These are phyloP conservation scores for Botrytis fabae DNA, from an alignment of 2,329 filamentous ascomycete genomes.

Conservation along the genomic window DNA sequence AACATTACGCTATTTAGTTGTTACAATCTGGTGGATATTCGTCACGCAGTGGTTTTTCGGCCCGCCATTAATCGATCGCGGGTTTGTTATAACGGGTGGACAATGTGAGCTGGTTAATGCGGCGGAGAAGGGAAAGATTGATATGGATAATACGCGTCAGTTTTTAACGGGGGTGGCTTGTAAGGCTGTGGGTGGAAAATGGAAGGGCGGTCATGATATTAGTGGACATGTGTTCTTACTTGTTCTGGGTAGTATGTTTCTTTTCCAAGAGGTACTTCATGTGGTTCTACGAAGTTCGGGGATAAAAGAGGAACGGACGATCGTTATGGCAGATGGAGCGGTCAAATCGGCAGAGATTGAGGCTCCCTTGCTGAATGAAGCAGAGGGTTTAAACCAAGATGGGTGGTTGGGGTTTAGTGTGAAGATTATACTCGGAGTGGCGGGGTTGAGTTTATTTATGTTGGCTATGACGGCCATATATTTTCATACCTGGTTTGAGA, in stretches of 20 bases:
- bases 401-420: constrained; percentile 48
- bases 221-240: constrained; percentile 94
- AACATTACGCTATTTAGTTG: constrained; percentile 64
- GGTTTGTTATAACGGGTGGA: constrained; percentile 86
- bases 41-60: constrained; percentile 98
- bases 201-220: constrained; percentile 95
- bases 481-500: constrained; percentile 99
- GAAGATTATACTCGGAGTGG: constrained; percentile 62
- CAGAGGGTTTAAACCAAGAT: constrained; percentile 24
- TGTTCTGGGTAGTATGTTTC: constrained; percentile 77
- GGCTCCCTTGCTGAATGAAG: constrained; percentile 28
- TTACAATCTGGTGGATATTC: constrained; percentile 78
- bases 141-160: constrained; percentile 49
- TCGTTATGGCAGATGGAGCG: constrained; percentile 67
- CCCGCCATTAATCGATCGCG: constrained; percentile 82
- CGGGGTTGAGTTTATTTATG: constrained; percentile 86
- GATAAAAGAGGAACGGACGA: constrained; percentile 59
- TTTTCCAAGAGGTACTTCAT: constrained; percentile 77
- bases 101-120: constrained; percentile 66
- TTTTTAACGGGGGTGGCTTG: constrained; percentile 76
- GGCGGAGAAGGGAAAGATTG: constrained; percentile 48
- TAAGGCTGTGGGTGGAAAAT: constrained; percentile 76
- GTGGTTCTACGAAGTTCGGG: constrained; percentile 52
- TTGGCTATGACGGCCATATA: constrained; percentile 97
- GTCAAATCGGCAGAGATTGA: constrained; percentile 60